Conservation (phyloP, 1,139 yeast species). For the Blastobotrys malaysiensis region DNA sequence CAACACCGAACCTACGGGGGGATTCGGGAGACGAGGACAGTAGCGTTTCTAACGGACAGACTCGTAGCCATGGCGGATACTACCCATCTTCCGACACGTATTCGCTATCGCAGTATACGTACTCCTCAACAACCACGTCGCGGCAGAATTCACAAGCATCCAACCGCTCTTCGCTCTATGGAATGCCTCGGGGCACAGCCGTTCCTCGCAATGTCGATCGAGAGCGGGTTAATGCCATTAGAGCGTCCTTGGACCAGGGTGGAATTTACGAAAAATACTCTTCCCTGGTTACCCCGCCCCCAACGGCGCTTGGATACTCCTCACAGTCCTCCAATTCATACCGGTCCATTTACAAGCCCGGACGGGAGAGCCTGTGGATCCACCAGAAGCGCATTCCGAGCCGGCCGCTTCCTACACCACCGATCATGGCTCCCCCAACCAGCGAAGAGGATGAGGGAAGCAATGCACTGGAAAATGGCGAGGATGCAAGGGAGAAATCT, state of each 20-base stretch:
- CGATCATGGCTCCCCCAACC: not conserved
- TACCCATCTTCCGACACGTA: not conserved
- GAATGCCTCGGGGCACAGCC: not conserved
- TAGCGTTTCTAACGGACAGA: not conserved
- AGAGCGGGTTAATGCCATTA: conserved; percentile 13
- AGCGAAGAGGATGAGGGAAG: not conserved
- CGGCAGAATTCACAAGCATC: not conserved
- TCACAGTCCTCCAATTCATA: not conserved
- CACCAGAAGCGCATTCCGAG: not conserved
- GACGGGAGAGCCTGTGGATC: not conserved
- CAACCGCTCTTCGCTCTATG: not conserved
- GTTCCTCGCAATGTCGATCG: not conserved
- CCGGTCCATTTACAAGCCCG: not conserved
- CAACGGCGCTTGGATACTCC: not conserved
- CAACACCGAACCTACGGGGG: not conserved
- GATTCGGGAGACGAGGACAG: not conserved
- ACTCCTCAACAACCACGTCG: not conserved
- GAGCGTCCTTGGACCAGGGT: conserved; percentile 15
- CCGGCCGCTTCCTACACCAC: not conserved
- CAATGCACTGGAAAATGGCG: not conserved
- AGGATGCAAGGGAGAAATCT: conserved; percentile 15
- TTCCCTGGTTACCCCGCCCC: conserved; percentile 7
- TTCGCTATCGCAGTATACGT: not conserved
- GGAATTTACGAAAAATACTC: conserved; percentile 15
- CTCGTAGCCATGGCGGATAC: not conserved